These are phyloP conservation scores for Casuarina cunninghamiana DNA, from an alignment of 306 rosid genomes.

Conservation along the genomic window DNA sequence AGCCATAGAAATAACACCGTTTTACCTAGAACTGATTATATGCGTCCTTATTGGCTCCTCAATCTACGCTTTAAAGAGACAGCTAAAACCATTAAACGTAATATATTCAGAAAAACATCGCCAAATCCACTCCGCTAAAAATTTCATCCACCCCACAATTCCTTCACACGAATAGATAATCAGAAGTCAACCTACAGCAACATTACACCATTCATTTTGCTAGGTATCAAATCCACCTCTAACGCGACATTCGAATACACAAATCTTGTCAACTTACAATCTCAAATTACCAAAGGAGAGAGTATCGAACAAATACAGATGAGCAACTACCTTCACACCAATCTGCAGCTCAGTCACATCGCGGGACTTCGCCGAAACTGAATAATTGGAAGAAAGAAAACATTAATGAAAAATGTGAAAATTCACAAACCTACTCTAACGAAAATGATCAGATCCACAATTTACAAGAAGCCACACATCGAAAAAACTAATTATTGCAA, in stretches of 20 bases:
- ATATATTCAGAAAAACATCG: background rate
- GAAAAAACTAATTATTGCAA: background rate
- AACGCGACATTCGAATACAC: background rate
- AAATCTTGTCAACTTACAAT: background rate
- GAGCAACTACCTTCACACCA: conserved; percentile 73
- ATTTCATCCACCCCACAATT: background rate
- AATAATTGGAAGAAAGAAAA: background rate
- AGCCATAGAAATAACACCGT: background rate
- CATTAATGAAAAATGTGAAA: background rate
- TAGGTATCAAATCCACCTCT: background rate
- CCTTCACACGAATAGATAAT: background rate
- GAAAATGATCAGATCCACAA: conserved; percentile 30
- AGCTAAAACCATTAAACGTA: background rate
- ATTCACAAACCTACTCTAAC: background rate
- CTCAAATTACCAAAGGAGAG: conserved; percentile 5
- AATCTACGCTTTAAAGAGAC: background rate
- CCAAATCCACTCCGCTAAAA: background rate
- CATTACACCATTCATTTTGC: background rate
- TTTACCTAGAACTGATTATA: background rate
- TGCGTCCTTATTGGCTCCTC: background rate
- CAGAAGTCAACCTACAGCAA: background rate
- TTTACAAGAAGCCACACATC: background rate
- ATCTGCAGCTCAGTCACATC: conserved; percentile 90
- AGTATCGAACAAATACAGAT: background rate
- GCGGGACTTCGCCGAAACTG: conserved; percentile 56